Conservation (phyloP, 345 rosid genomes). For the Rhizophora apiculata region DNA sequence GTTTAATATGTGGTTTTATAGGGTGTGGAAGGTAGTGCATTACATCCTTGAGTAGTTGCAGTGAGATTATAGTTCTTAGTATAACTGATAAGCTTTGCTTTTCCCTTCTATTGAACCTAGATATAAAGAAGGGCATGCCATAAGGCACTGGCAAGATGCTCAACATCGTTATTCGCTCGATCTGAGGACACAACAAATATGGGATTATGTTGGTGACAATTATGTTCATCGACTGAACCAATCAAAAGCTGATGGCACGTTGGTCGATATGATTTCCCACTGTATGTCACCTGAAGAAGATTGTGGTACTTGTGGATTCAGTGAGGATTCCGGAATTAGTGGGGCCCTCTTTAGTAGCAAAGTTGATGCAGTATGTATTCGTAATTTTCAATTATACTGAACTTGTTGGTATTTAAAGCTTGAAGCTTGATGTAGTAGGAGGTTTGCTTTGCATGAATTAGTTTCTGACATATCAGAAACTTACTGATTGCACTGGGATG, state of each 20-base stretch:
- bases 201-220: constrained; percentile 96
- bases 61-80: background rate
- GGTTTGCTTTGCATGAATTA: background rate
- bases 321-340: constrained; percentile 76
- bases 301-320: constrained; percentile 60
- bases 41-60: background rate
- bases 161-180: constrained; percentile 93
- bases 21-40: constrained; percentile 88
- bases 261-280: constrained; percentile 48
- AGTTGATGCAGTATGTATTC: constrained; percentile 71
- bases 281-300: constrained; percentile 62
- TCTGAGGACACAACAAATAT: constrained; percentile 80
- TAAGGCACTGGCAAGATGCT: constrained; percentile 83
- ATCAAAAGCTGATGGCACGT: constrained; percentile 77
- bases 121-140: constrained; percentile 91
- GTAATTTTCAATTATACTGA: constrained; percentile 2
- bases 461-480: background rate
- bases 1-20: constrained; percentile 86
- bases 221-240: constrained; percentile 94
- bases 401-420: background rate
- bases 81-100: constrained; percentile 3
- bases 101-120: constrained; percentile 35
- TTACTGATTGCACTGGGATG: background rate
- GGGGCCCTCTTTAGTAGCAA: constrained; percentile 81
- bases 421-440: background rate